A percentile compares a stretch with the other conserved stretches of the same genome.
These are phyloP conservation scores for Syncephalastrum monosporum DNA, from an alignment of 371 early-diverging fungal species.

Conservation along the genomic window DNA sequence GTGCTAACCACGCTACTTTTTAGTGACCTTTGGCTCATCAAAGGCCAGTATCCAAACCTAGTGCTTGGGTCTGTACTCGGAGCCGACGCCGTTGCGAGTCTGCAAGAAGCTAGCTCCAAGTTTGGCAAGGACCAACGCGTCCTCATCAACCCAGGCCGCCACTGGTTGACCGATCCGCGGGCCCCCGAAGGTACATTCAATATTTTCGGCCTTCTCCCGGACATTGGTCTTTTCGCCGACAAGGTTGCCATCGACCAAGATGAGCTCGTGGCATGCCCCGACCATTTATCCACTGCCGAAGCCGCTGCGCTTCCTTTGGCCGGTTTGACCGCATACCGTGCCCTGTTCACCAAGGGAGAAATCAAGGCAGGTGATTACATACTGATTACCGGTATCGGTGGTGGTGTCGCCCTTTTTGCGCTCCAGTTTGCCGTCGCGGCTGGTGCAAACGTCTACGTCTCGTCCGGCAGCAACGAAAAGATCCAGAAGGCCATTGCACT, in stretches of 20 bases:
- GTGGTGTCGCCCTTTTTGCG: conserved; percentile 71
- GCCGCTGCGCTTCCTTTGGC: conserved; percentile 72
- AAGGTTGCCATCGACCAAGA: conserved; percentile 43
- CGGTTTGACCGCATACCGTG: conserved; percentile 67
- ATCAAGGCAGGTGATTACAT: conserved; percentile 55
- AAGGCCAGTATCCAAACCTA: conserved; percentile 44
- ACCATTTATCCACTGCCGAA: conserved; percentile 54
- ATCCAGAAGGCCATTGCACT: conserved; percentile 58
- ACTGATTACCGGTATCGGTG: conserved; percentile 24
- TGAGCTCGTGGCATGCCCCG: conserved; percentile 50
- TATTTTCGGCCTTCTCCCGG: conserved; percentile 59
- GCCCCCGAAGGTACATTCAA: conserved; percentile 59
- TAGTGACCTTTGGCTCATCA: conserved; percentile 58
- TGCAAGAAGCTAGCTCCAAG: conserved; percentile 15
- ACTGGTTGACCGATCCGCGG: conserved; percentile 57
- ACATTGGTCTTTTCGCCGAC: conserved; percentile 52
- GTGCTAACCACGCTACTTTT: no score
- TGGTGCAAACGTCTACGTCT: conserved; percentile 71
- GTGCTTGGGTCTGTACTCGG: conserved; percentile 49
- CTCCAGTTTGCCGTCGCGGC: conserved; percentile 65
- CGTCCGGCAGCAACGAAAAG: conserved; percentile 63
- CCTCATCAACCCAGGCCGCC: conserved; percentile 51
- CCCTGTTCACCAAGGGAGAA: conserved; percentile 55
- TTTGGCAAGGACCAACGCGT: conserved; percentile 41
- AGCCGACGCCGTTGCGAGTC: conserved; percentile 60